Conservation (phyloP, 441 rosid genomes). For the Adansonia gregorii region DNA sequence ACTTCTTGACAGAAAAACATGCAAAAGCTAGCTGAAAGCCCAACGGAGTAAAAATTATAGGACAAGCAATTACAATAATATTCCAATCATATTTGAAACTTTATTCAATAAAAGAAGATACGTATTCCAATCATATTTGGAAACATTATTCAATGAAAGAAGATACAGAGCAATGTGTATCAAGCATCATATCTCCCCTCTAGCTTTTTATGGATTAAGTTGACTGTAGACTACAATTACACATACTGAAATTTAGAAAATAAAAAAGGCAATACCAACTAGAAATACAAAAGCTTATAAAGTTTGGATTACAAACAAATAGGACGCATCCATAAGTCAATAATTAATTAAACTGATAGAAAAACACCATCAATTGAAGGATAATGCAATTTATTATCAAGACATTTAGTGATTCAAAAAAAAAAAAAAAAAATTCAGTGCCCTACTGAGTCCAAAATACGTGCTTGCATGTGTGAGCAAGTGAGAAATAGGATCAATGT, state of each 20-base stretch:
- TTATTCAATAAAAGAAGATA: no score
- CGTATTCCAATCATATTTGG: background rate
- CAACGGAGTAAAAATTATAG: background rate
- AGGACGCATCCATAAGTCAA: background rate
- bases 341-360: background rate
- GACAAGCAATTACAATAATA: background rate
- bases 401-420: background rate
- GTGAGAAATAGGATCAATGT: background rate
- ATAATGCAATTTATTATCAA: constrained; percentile 1
- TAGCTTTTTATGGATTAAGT: background rate
- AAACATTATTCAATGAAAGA: background rate
- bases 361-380: background rate
- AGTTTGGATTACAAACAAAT: background rate
- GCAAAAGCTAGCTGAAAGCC: background rate
- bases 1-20: background rate
- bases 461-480: constrained; percentile 9
- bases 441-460: constrained; percentile 1
- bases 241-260: background rate
- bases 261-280: background rate
- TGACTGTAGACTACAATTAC: background rate
- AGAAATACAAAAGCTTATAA: background rate
- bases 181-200: background rate
- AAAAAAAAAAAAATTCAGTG: background rate
- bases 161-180: background rate
- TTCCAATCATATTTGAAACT: background rate